Percentiles rank a stretch among this genome's conserved stretches.
phyloP scores from a whole-genome alignment of 306 rosid species.

The Malus domestica region DNA sequence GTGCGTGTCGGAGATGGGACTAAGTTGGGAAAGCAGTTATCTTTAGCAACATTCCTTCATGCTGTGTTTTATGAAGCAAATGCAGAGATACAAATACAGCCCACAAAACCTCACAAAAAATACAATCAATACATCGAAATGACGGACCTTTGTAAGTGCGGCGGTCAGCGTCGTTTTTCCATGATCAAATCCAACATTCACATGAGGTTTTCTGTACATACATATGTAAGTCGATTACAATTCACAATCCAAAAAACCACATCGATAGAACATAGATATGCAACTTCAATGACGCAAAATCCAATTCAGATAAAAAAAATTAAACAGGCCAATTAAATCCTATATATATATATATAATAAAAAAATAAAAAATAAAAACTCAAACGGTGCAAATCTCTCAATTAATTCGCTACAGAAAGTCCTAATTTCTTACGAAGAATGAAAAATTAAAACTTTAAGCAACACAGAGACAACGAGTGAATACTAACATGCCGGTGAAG shows the following conservation, averaged over 20 bases:
- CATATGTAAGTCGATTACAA: background rate
- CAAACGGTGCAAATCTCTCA: background rate
- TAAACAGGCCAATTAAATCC: background rate
- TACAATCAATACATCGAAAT: background rate
- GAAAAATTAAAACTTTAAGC: background rate
- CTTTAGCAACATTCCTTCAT: background rate
- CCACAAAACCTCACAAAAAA: background rate
- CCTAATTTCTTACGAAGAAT: background rate
- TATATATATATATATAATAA: too few relatives aligned
- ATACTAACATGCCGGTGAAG: constrained; percentile 66
- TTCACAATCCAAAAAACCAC: background rate
- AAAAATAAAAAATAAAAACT: background rate
- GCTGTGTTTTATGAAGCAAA: background rate
- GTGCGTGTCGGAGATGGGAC: too few relatives aligned
- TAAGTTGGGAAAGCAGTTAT: background rate
- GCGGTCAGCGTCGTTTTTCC: constrained; percentile 95
- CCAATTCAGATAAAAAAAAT: background rate
- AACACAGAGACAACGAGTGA: background rate
- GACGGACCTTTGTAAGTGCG: constrained; percentile 79
- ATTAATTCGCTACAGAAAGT: background rate
- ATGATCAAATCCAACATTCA: constrained; percentile 92
- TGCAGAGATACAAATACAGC: background rate
- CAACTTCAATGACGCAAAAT: background rate
- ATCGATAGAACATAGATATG: too few relatives aligned
- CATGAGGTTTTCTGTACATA: constrained; percentile 71